These are phyloP conservation scores for Psilocybe cyanescens DNA, from an alignment of 768 basidiomycete genomes.

Conservation along the genomic window DNA sequence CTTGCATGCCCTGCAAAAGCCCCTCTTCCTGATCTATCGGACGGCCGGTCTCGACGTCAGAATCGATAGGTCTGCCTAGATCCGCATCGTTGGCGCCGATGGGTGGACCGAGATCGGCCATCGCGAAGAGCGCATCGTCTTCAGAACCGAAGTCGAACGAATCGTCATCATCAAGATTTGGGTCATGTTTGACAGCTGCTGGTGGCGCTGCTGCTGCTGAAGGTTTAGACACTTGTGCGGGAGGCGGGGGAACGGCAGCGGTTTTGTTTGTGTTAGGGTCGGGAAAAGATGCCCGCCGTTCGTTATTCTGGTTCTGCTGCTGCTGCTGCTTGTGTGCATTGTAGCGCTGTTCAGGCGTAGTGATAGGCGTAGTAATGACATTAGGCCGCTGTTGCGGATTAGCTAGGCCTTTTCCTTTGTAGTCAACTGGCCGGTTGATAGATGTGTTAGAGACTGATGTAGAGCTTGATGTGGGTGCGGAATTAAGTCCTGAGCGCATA, in stretches of 20 bases:
- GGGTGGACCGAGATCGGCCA: conserved; percentile 50
- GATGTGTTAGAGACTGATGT: conserved; percentile 6
- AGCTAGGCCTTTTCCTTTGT: conserved; percentile 14
- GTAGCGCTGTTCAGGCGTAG: conserved; percentile 29
- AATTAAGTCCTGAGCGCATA: conserved; percentile 32
- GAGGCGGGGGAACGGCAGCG: conserved; percentile 9
- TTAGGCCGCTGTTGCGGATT: conserved; percentile 6
- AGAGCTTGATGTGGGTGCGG: conserved; percentile 16
- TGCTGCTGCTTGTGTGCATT: conserved; percentile 12
- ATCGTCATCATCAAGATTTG: conserved; percentile 32
- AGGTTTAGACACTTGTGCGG: conserved; percentile 1
- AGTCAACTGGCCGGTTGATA: conserved; percentile 8
- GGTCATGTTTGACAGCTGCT: neutral
- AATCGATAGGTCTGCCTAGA: conserved; percentile 48
- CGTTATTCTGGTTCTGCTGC: conserved; percentile 1
- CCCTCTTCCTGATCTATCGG: conserved; percentile 52
- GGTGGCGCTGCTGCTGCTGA: neutral
- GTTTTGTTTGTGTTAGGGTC: neutral
- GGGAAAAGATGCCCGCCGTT: conserved; percentile 16
- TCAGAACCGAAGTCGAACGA: conserved; percentile 63
- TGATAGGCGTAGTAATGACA: conserved; percentile 32
- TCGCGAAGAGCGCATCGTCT: conserved; percentile 67
- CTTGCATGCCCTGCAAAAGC: conserved; percentile 24
- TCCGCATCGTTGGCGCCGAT: conserved; percentile 44
- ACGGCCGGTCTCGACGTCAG: conserved; percentile 31